phyloP scores from a whole-genome alignment of 2,329 filamentous ascomycete species.

The Talaromyces sp. region DNA sequence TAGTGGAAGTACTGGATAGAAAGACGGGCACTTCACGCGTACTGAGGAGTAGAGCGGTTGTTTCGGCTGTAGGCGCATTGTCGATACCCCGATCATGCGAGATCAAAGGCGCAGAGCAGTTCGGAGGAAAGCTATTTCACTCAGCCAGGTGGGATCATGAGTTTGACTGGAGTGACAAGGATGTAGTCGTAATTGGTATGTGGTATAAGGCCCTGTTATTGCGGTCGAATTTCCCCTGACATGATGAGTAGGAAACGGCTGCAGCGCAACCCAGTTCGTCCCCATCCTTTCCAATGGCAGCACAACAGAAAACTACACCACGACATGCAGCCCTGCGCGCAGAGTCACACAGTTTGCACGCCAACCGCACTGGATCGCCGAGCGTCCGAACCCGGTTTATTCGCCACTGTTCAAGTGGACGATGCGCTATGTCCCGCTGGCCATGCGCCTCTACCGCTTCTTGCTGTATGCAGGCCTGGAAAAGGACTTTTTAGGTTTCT shows the following conservation, averaged over 20 bases:
- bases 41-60: constrained; percentile 21
- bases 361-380: constrained; percentile 48
- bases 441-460: constrained; percentile 42
- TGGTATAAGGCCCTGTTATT: constrained; percentile 5
- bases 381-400: constrained; percentile 42
- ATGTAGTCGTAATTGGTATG: constrained; percentile 36
- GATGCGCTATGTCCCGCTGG: constrained; percentile 44
- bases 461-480: constrained; percentile 43
- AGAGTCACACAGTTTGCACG: constrained; percentile 47
- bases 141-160: constrained; percentile 39
- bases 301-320: constrained; percentile 3
- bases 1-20: constrained; percentile 22
- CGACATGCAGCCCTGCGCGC: constrained; percentile 24
- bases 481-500: constrained; percentile 40
- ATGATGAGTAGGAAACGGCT: constrained; percentile 38
- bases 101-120: constrained; percentile 27
- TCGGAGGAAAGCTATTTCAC: constrained; percentile 35
- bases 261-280: constrained; percentile 46
- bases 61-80: constrained; percentile 28
- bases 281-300: constrained; percentile 39
- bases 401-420: constrained; percentile 36
- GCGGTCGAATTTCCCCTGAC: not conserved
- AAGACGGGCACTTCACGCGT: constrained; percentile 16
- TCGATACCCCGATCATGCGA: constrained; percentile 24
- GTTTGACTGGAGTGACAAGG: constrained; percentile 34